Base-by-base conservation (phyloP, 768 basidiomycete genomes). In the Cantharellus cinnabarinus region DNA sequence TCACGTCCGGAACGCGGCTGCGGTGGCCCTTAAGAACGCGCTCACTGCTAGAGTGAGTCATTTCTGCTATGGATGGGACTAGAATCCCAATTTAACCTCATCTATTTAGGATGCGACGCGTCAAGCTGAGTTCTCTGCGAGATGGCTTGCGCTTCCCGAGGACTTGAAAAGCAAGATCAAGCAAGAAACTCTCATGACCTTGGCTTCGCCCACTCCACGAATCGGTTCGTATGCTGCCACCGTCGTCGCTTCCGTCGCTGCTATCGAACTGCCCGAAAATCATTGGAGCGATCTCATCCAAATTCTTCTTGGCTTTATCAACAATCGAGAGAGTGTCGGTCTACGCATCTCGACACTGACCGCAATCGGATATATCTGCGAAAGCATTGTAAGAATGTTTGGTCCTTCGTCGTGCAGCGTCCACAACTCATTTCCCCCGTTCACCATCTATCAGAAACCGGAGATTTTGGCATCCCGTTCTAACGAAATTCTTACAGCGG, bases 401-500 rank as follows among this genome's bases (percentile, higher is more conserved):
- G 48, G 59, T 51, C 3, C 39, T 59, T 58, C 61, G 44, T 29
- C 51, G 20, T 29, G 20, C 20, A 29, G 20, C 20, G 20, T 29
- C 20, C 20, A 29, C 20, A 29, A 29, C 42, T 56, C 60, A 58
- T 58, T 48, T n/a, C 58, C 3, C 65, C 40, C 57, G 61, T 60
- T n/a, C 42, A 35, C 1, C 20, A 5, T 50, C 4, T 37, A 52
- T 3, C 64, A 97, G 94, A 86, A 89, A 79, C 91, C 94, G 5
- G 90, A 94, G 65, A 84, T 95, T 61, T 71, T 99, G 61, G 82
- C 81, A 57, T 68, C 85, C 60, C 82, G 89, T 65, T 87, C 94
- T 2, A 98, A 99, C 67, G 93, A 98, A 72, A 99, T 99, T 67
- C 72, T 99, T 57, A 99, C 95, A 10, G 93, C 93, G 4, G 95